Evolutionary conservation across 78 protist genomes (phyloP).

Genomic region (Speleostelium caveatum): DNA sequence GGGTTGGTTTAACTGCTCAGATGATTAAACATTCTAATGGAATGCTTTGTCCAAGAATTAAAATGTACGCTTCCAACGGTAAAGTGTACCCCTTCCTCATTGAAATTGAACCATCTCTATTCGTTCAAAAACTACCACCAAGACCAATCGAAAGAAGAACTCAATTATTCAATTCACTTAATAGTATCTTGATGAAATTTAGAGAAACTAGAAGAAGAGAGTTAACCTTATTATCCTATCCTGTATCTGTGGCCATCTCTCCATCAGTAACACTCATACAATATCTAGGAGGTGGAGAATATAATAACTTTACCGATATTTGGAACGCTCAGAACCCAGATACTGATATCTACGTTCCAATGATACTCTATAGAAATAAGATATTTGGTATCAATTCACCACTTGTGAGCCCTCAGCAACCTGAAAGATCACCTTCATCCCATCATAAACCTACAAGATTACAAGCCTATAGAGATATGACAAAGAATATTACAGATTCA

Average conservation of each 20-base stretch:
- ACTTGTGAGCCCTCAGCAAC: background rate
- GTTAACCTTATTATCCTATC: constrained; percentile 13
- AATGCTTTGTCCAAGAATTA: constrained; percentile 53
- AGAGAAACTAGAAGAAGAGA: constrained; percentile 67
- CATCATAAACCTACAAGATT: constrained; percentile 22
- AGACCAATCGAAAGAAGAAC: constrained; percentile 55
- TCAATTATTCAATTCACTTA: constrained; percentile 33
- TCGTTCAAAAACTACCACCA: background rate
- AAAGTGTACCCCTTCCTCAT: constrained; percentile 42
- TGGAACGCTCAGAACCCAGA: constrained; percentile 14
- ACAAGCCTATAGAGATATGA: constrained; percentile 25
- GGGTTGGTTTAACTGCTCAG: constrained; percentile 16
- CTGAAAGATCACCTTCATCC: background rate
- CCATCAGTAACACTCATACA: background rate
- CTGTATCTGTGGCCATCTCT: constrained; percentile 2
- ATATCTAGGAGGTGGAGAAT: constrained; percentile 23
- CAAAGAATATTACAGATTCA: constrained; percentile 28
- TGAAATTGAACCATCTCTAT: constrained; percentile 23
- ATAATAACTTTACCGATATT: background rate
- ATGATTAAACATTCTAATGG: constrained; percentile 66
- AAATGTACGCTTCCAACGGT: constrained; percentile 52
- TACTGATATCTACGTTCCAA: constrained; percentile 6
- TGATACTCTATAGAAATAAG: constrained; percentile 9
- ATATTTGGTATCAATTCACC: background rate
- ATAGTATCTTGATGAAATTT: constrained; percentile 33